Percentiles rank a stretch among this genome's conserved stretches.
Conservation (phyloP, 208 protist species). For the Trichomonas vaginalis region DNA sequence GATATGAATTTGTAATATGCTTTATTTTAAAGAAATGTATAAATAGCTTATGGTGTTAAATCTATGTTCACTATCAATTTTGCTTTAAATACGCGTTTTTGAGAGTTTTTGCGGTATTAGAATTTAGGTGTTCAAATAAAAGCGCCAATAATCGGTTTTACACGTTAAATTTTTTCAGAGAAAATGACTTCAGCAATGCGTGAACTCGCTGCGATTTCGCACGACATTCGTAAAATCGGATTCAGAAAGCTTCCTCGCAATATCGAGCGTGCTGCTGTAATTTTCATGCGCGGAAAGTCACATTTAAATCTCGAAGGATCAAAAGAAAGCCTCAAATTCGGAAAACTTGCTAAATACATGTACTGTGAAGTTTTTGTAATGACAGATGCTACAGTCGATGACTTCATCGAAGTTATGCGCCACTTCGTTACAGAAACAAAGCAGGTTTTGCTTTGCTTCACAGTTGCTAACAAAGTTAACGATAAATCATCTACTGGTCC, state of each 20-base stretch:
- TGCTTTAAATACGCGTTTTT: too few relatives aligned
- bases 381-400: background rate
- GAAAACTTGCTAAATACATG: constrained; percentile 7
- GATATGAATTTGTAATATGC: too few relatives aligned
- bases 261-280: background rate
- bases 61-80: too few relatives aligned
- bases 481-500: background rate
- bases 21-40: too few relatives aligned
- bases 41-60: too few relatives aligned
- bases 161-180: background rate
- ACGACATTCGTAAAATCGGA: background rate
- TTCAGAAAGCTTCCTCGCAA: background rate
- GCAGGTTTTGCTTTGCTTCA: background rate
- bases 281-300: background rate
- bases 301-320: background rate
- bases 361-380: background rate
- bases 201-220: background rate
- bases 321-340: background rate
- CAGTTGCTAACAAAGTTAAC: background rate
- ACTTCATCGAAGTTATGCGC: background rate
- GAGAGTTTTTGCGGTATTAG: too few relatives aligned
- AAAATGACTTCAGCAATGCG: background rate
- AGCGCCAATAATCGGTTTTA: background rate
- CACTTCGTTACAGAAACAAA: background rate
- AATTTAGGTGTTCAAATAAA: too few relatives aligned